Evolutionary conservation across 257 asterid genomes (phyloP).

Genomic region (Datura wrightii): DNA sequence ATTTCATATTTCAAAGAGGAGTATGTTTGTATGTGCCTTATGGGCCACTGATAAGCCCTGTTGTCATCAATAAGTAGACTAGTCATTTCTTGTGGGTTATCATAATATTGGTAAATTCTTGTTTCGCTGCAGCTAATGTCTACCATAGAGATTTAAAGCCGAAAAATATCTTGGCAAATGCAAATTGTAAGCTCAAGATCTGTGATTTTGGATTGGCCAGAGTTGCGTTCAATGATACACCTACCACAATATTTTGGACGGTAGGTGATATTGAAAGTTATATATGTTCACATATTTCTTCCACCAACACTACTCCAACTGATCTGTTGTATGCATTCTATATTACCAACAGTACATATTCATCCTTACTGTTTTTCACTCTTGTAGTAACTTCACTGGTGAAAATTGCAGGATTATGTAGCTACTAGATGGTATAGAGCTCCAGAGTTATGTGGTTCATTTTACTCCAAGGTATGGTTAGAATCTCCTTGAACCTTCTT

Average conservation of each 20-base stretch:
- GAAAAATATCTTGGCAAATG: slow-evolving; percentile 91
- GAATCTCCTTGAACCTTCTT: not conserved
- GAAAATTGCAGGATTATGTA: slow-evolving; percentile 75
- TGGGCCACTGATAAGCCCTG: not conserved
- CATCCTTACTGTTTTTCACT: slow-evolving; percentile 18
- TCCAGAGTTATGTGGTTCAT: slow-evolving; percentile 92
- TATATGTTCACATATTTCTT: not conserved
- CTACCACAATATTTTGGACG: slow-evolving; percentile 97
- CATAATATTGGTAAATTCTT: slow-evolving; percentile 28
- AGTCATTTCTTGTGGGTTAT: slow-evolving; percentile 32
- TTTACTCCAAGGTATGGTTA: slow-evolving; percentile 75
- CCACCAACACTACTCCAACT: not conserved
- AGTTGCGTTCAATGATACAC: slow-evolving; percentile 89
- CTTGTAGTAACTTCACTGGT: slow-evolving; percentile 6
- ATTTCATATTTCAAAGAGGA: not conserved
- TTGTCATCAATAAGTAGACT: slow-evolving; percentile 23
- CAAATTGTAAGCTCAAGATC: slow-evolving; percentile 91
- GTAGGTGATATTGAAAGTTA: slow-evolving; percentile 45
- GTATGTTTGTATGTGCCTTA: not conserved
- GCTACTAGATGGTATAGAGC: slow-evolving; percentile 97
- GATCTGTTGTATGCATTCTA: not conserved
- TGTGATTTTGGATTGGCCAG: slow-evolving; percentile 98
- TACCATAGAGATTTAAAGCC: slow-evolving; percentile 93
- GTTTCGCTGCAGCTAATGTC: slow-evolving; percentile 77
- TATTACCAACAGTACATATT: not conserved